Evolutionary conservation across 1,284 basidiomycete species (phyloP), one percentile per base, ranked within the genome.

Genomic region (Mrakiaceae sp.): DNA sequence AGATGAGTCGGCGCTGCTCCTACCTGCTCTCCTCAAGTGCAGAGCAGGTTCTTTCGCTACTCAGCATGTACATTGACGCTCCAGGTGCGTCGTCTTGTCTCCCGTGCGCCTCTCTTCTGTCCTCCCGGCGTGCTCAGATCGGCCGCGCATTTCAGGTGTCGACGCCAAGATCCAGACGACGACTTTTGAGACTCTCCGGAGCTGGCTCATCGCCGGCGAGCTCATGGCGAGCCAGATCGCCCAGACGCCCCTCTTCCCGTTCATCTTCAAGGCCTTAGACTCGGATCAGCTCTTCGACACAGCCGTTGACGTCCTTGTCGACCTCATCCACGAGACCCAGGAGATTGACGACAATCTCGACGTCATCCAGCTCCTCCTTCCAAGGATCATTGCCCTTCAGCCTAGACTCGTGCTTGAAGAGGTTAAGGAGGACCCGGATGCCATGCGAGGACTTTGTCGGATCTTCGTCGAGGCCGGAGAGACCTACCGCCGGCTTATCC

Each of bases 281-380:
- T 87, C 87, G 2, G 90, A 96, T 44, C 82, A 84, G 58, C 82
- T 98, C 9, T 98, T 98, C 73, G 96, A 99, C 72, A 77, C 87
- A 2, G 93, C 92, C 0, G 90, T 95, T 52, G 90, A 97, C 70
- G 86, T 90, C 54, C 81, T 98, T 63, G 95, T 91, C 76, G 93
- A 97, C 73, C 78, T 98, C 69, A 94, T 98, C 67, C 93, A 98
- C 76, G 96, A 99, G 75, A 98, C 96, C 0, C 95, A 98, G 76
- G 96, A 99, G 76, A 82, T 97, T 42, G 87, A 96, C 68, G 95
- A 98, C 59, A 95, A 94, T 73, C 88, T 94, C 84, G 77, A 82
- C 12, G 84, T 89, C 68, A 93, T 98, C 70, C 83, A 96, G 73
- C 79, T 86, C 66, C 86, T 99, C 63, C 84, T 98, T 0, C 90